Conservation (phyloP, 768 basidiomycete species). For the Clavulina sp. region DNA sequence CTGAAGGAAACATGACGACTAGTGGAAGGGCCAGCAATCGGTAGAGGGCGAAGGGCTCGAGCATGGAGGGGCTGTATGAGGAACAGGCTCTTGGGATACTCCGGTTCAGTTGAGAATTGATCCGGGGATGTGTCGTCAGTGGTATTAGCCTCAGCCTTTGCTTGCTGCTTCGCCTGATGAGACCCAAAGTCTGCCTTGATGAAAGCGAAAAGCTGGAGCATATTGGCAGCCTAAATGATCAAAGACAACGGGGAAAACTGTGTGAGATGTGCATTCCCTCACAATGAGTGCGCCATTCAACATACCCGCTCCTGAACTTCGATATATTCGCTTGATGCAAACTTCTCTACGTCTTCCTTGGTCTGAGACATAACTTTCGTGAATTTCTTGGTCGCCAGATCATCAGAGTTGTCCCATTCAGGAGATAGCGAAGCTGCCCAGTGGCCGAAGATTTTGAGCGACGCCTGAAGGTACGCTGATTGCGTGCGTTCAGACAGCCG, state of each 20-base stretch:
- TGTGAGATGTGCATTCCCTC: not conserved
- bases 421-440: constrained; percentile 66
- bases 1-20: constrained; percentile 62
- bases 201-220: constrained; percentile 55
- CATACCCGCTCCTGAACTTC: constrained; percentile 87
- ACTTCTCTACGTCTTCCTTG: constrained; percentile 41
- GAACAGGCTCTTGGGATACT: constrained; percentile 78
- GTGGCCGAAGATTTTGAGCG: constrained; percentile 70
- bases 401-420: constrained; percentile 60
- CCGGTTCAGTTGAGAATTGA: constrained; percentile 26
- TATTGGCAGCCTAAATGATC: constrained; percentile 55
- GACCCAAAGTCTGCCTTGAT: constrained; percentile 59
- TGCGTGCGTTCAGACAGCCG: constrained; percentile 43
- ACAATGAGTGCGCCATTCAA: constrained; percentile 8
- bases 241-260: not conserved
- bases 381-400: too few species aligned
- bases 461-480: constrained; percentile 65
- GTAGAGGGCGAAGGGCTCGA: constrained; percentile 70
- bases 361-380: constrained; percentile 26
- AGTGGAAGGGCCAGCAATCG: constrained; percentile 75
- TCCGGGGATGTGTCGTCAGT: constrained; percentile 15
- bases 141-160: not conserved
- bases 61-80: constrained; percentile 68
- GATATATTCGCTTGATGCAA: constrained; percentile 47
- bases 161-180: not conserved